Conservation (phyloP, 148 eudicot genomes). For the Rhododendron ovatum region DNA sequence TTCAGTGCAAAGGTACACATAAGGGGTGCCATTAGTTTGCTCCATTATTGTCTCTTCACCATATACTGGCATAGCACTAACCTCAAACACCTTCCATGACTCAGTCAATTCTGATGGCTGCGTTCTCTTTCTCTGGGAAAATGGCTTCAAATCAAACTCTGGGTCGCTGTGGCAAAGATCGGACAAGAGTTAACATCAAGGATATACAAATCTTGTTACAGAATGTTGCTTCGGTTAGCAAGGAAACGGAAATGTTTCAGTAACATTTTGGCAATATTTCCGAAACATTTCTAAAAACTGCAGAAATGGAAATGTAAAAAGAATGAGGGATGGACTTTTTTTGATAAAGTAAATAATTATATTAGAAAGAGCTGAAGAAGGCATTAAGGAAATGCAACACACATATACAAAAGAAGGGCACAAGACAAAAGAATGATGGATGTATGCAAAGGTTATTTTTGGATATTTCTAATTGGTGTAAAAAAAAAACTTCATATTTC, state of each 20-base stretch:
- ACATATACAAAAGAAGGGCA: too few species aligned
- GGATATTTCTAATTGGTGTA: neutral
- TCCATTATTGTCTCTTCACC: slow-evolving; percentile 49
- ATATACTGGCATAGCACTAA: slow-evolving; percentile 89
- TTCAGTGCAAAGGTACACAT: slow-evolving; percentile 84
- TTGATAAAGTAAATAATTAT: too few species aligned
- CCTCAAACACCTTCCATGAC: slow-evolving; percentile 93
- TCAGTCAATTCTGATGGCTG: slow-evolving; percentile 75
- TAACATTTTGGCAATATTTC: neutral
- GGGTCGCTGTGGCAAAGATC: slow-evolving; percentile 37
- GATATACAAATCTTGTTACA: neutral
- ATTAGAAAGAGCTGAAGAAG: too few species aligned
- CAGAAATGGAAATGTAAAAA: neutral
- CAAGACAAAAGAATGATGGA: neutral
- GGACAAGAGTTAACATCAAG: neutral
- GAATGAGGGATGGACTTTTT: neutral
- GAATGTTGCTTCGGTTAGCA: neutral
- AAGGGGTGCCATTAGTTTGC: slow-evolving; percentile 48
- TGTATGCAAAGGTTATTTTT: neutral
- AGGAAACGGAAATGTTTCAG: neutral
- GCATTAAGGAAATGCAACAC: too few species aligned
- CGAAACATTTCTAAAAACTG: neutral
- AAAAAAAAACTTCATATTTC: neutral
- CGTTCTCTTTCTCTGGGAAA: slow-evolving; percentile 80
- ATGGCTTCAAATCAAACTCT: slow-evolving; percentile 79